A percentile compares a stretch with the other conserved stretches of the same genome.
phyloP scores from a whole-genome alignment of 345 rosid species.

The Euphorbia tirucalli region DNA sequence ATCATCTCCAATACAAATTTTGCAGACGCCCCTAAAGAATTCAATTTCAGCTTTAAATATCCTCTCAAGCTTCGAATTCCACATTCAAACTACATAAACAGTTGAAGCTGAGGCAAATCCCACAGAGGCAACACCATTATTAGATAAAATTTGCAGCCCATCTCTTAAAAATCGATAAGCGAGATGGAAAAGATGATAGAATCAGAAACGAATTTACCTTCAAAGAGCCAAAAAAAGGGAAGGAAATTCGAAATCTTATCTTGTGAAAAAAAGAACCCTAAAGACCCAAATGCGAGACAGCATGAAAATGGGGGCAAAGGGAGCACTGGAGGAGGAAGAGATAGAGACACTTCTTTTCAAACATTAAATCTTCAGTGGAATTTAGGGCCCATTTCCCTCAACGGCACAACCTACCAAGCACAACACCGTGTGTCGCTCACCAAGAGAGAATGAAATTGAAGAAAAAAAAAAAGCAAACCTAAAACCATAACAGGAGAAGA shows the following conservation, averaged over 20 bases:
- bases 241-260: constrained; percentile 26
- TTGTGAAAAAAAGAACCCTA: constrained; percentile 14
- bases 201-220: constrained; percentile 4
- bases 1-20: not conserved
- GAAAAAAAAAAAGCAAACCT: constrained; percentile 35
- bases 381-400: constrained; percentile 52
- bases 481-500: constrained; percentile 34
- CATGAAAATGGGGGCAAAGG: constrained; percentile 35
- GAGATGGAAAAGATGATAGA: constrained; percentile 29
- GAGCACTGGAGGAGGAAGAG: constrained; percentile 34
- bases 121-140: constrained; percentile 17
- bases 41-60: constrained; percentile 6
- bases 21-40: not conserved
- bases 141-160: constrained; percentile 28
- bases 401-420: constrained; percentile 58
- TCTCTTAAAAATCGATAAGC: constrained; percentile 28
- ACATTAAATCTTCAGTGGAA: constrained; percentile 45
- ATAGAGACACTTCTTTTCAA: constrained; percentile 32
- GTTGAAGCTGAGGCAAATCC: constrained; percentile 13
- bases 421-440: no score
- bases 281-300: constrained; percentile 41
- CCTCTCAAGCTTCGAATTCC: constrained; percentile 5
- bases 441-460: constrained; percentile 28
- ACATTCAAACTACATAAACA: not conserved
- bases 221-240: constrained; percentile 8